A percentile compares a stretch with the other conserved stretches of the same genome.
phyloP scores from a whole-genome alignment of 192 early-diverging fungal species.

The Podila verticillata region DNA sequence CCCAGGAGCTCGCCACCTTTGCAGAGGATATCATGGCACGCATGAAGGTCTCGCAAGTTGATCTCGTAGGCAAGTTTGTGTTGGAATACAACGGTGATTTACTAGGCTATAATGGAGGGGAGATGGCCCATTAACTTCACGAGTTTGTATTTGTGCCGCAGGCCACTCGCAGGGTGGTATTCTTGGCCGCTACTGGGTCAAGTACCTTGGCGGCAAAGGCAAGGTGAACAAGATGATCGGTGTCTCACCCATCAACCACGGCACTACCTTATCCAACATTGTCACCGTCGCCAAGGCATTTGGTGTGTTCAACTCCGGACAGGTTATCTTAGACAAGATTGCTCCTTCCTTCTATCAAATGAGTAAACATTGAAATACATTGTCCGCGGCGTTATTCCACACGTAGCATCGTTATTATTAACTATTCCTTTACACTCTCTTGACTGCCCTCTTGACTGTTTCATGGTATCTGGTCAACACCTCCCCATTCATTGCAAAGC shows the following conservation, averaged over 20 bases:
- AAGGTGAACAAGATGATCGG: constrained; percentile 41
- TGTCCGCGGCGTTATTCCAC: too few relatives aligned
- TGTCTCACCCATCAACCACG: constrained; percentile 32
- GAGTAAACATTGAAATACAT: background rate
- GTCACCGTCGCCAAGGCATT: constrained; percentile 28
- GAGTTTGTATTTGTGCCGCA: too few relatives aligned
- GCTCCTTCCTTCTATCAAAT: constrained; percentile 34
- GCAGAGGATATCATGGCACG: constrained; percentile 12
- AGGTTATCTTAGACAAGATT: constrained; percentile 26
- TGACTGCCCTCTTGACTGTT: background rate
- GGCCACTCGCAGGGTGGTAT: constrained; percentile 38
- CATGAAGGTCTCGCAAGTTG: constrained; percentile 24
- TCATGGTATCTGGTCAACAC: background rate
- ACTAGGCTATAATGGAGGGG: too few relatives aligned
- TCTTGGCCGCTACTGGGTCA: constrained; percentile 32
- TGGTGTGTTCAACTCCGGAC: constrained; percentile 4
- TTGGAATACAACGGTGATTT: too few relatives aligned
- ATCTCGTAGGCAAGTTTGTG: constrained; percentile 18
- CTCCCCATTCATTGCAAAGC: constrained; percentile 18
- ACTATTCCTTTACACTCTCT: background rate
- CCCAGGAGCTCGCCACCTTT: constrained; percentile 29
- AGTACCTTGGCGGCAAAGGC: constrained; percentile 30
- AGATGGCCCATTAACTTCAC: too few relatives aligned
- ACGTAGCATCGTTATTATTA: background rate
- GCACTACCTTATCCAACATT: constrained; percentile 27